phyloP scores from a whole-genome alignment of 1,139 yeast genomes.

The Geotrichum fermentans region DNA sequence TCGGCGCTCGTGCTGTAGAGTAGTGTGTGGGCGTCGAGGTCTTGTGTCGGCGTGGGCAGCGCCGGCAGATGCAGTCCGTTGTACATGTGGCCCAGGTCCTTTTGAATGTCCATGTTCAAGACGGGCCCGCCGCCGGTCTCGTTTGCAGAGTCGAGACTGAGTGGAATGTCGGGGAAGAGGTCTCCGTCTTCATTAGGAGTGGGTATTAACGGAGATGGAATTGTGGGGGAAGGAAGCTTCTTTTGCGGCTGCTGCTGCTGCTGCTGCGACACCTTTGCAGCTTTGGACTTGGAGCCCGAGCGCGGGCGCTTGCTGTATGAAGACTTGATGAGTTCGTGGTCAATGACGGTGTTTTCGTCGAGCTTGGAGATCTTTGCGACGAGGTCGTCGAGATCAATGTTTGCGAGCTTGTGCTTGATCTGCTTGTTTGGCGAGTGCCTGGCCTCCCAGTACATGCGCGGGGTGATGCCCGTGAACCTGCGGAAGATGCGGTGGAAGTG shows the following conservation, averaged over 20 bases:
- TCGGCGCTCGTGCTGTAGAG: no score
- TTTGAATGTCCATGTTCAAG: no score
- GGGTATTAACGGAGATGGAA: background rate
- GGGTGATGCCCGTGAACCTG: constrained; percentile 27
- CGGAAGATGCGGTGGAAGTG: constrained; percentile 33
- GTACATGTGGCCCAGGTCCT: no score
- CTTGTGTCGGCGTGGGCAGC: no score
- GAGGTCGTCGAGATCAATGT: constrained; percentile 8
- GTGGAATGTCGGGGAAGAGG: background rate
- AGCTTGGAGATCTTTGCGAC: constrained; percentile 12
- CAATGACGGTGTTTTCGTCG: constrained; percentile 12
- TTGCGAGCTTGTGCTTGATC: constrained; percentile 10
- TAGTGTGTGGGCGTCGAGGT: no score
- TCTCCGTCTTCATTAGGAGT: background rate
- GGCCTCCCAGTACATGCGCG: constrained; percentile 21
- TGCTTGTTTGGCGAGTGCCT: constrained; percentile 17
- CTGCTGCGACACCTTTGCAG: background rate
- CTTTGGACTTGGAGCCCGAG: background rate
- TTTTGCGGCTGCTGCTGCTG: background rate
- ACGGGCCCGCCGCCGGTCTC: no score
- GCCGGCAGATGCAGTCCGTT: no score
- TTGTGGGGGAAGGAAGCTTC: constrained; percentile 1
- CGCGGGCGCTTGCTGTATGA: constrained; percentile 6
- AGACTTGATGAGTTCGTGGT: constrained; percentile 6
- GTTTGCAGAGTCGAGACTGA: background rate